These are phyloP conservation scores for Ceriops decandra DNA, from an alignment of 345 rosid genomes.

Conservation along the genomic window DNA sequence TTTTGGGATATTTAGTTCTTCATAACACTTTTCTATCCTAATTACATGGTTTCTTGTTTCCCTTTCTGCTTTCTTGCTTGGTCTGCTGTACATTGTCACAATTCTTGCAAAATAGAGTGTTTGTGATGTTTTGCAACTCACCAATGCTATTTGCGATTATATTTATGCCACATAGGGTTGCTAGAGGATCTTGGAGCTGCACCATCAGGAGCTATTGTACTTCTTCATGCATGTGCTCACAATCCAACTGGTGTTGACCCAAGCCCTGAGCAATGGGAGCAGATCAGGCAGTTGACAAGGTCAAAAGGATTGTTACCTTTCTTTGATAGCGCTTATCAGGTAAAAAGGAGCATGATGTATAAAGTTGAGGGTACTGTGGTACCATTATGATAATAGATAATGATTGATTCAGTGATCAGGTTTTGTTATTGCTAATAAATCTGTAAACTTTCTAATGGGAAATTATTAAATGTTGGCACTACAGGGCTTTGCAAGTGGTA, in stretches of 20 bases:
- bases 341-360: conserved; percentile 4
- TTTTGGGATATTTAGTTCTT: background rate
- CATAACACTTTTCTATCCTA: background rate
- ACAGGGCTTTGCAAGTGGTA: conserved; percentile 51
- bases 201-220: conserved; percentile 76
- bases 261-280: conserved; percentile 73
- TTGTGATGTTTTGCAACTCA: background rate
- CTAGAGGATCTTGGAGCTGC: conserved; percentile 90
- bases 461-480: background rate
- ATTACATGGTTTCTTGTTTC: background rate
- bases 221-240: conserved; percentile 98
- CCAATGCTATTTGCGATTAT: background rate
- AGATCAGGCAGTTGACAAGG: conserved; percentile 62
- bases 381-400: background rate
- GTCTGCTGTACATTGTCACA: background rate
- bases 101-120: background rate
- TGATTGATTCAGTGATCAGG: background rate
- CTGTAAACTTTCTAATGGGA: background rate
- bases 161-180: conserved; percentile 41
- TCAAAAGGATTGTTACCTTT: conserved; percentile 68
- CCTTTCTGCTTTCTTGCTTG: background rate
- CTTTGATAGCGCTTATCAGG: conserved; percentile 93
- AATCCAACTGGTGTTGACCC: conserved; percentile 99
- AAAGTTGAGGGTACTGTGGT: background rate
- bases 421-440: conserved; percentile 6